Base-by-base conservation (phyloP, 305 asterid genomes). In the Fraxinus latifolia region DNA sequence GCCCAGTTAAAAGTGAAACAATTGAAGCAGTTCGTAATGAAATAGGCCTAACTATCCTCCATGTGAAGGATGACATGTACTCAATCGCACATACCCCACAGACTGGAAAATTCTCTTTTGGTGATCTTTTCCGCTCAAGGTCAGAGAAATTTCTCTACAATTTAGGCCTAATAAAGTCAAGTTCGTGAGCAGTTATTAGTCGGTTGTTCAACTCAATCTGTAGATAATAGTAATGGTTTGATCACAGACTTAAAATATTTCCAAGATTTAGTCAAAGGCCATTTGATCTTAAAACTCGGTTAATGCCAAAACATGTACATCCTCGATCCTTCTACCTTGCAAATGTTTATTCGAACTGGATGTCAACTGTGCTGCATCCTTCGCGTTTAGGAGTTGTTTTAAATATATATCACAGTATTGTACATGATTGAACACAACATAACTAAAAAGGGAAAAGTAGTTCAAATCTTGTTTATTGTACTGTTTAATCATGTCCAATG, bases 1-100 rank as follows among this genome's bases (percentile, higher is more conserved):
- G 77, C 76, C 76, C 70, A 0, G 97, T 94, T 2, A 91, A 87
- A 80, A 88, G 83, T 4, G 92, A 92, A 65, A 92, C 92, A 6
- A 92, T 95, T 3, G 98, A 95, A 84, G 98, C 94, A 0, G 91
- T 95, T 11, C 81, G 97, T 21, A 89, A 89, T 73, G 94, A 90
- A 80, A 91, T 95, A 39, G 99, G 99, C 32, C 47, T 42, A 42
- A 84, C 91, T 0, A 39, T 94, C 47, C 95, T 95, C 27, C 83
- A 75, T 0, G 98, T 94, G 77, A 95, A 87, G 89, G 97, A 94
- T 1, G 95, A 94, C 4, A 80, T 84, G 2, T 82, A 85, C 89
- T 82, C 89, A 27, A 81, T 58, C 72, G 81, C 91, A 5, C 88
- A 89, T 0, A 88, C 91, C 19, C 87, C 87, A 80, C 89, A 84